Base-by-base conservation (phyloP, 108 stramenopile genomes). In the Nitzschia sp. region DNA sequence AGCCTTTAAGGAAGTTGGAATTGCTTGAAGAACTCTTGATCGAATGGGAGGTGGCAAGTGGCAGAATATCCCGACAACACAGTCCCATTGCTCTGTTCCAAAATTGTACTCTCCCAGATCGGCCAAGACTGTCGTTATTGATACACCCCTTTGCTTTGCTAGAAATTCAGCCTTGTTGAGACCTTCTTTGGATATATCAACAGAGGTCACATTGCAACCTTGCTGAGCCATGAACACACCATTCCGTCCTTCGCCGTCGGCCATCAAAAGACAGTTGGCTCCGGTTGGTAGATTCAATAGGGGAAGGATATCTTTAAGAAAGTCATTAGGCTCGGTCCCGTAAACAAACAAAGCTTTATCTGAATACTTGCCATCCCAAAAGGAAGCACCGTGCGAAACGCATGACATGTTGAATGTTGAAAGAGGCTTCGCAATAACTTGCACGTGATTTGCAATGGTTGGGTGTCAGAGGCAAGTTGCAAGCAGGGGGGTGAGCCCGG, bases 241-340 rank as follows among this genome's bases (percentile, higher is more conserved):
- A 54, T 84, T 84, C 11, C 83, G 72, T 13, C 83, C 83, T 54
- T 84, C 83, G 11, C 83, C 83, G 32, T 84, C 83, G 15, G 77
- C 83, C 47, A 84, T 38, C 45, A 63, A 66, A 13, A 84, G 75
- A 55, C 77, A 67, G 3, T 72, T 68, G 15, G 19, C 38, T 2
- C 30, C 53, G 0, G 23, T 15, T 19, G 62, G 48, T 11, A 80
- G 52, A 28, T 71, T 63, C 8, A 72, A 16, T 13, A 50, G 52
- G 13, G 57, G 53, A 34, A 50, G 31, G 13, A 41, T 32, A 11
- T 70, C 50, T 58, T 50, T 32, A 1, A 84, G 48, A 47, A 80
- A 84, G 21, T 84, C 79, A 69, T 84, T 84, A 15, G 79, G 79
- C 53, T 80, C 64, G 32, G 68, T 80, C 13, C 83, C 83, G 58